Evolutionary conservation across 805 yeast species (phyloP).

Genomic region (Suhomyces kilbournensis): DNA sequence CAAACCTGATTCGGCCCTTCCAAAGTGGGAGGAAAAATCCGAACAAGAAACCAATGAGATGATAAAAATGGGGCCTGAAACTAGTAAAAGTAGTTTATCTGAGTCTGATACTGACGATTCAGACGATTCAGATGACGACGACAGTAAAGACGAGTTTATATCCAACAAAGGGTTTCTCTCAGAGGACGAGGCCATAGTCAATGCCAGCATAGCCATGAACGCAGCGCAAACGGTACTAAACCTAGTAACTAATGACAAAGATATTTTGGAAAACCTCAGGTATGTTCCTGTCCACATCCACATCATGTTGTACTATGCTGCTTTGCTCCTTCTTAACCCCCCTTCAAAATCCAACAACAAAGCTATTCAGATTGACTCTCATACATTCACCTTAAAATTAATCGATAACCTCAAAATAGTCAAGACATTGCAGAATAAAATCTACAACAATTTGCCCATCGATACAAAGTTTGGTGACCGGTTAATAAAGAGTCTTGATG

Average conservation of each 20-base stretch:
- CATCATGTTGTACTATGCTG: constrained; percentile 68
- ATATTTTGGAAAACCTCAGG: constrained; percentile 52
- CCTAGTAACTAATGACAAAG: constrained; percentile 56
- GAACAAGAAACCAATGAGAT: background rate
- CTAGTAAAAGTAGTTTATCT: background rate
- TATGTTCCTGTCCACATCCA: constrained; percentile 74
- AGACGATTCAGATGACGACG: constrained; percentile 12
- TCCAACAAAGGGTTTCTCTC: constrained; percentile 30
- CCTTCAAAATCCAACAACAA: constrained; percentile 30
- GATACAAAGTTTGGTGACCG: constrained; percentile 50
- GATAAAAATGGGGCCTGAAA: constrained; percentile 4
- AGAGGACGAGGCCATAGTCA: constrained; percentile 33
- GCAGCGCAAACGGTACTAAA: constrained; percentile 65
- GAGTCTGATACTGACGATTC: constrained; percentile 6
- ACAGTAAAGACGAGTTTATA: constrained; percentile 30
- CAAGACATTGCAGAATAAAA: constrained; percentile 40
- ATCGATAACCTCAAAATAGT: constrained; percentile 42
- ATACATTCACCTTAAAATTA: constrained; percentile 22
- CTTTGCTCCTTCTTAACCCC: constrained; percentile 52
- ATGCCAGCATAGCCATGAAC: constrained; percentile 51
- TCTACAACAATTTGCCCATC: constrained; percentile 47
- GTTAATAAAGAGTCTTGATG: constrained; percentile 34
- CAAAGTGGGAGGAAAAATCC: constrained; percentile 26
- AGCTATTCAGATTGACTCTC: constrained; percentile 21
- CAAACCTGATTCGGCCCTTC: constrained; percentile 25